Conservation (phyloP, 2,329 filamentous ascomycete genomes). For the Onygenales sp. region DNA sequence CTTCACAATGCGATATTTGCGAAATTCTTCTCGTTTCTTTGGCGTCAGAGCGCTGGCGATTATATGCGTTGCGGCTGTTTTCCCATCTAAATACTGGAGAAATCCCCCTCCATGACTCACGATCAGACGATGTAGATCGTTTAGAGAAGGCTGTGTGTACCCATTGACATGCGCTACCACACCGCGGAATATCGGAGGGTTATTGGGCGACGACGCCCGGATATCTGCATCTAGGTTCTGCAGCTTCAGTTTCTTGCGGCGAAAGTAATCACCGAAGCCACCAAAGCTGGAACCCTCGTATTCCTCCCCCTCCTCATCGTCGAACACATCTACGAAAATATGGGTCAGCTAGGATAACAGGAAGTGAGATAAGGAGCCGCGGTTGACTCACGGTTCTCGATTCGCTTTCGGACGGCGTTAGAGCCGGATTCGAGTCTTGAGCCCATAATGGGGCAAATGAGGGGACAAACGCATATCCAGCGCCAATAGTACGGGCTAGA, state of each 20-base stretch:
- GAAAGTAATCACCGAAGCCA: constrained; percentile 84
- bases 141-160: constrained; percentile 88
- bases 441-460: constrained; percentile 40
- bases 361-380: background rate
- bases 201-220: constrained; percentile 57
- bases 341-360: constrained; percentile 4
- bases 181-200: constrained; percentile 80
- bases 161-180: constrained; percentile 88
- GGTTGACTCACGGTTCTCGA: constrained; percentile 44
- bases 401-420: constrained; percentile 51
- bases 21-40: constrained; percentile 86
- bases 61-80: constrained; percentile 92
- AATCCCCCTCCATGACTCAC: constrained; percentile 92
- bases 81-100: constrained; percentile 87
- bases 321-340: constrained; percentile 53
- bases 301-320: constrained; percentile 78
- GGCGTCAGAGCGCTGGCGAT: constrained; percentile 83
- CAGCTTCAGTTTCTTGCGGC: constrained; percentile 92
- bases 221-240: constrained; percentile 86
- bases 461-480: background rate
- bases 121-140: constrained; percentile 77
- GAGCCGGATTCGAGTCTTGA: constrained; percentile 53
- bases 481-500: background rate
- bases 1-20: constrained; percentile 81
- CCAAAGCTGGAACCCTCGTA: constrained; percentile 81